Evolutionary conservation across 2,329 filamentous ascomycete genomes (phyloP).

Genomic region (Penicillium sp.): DNA sequence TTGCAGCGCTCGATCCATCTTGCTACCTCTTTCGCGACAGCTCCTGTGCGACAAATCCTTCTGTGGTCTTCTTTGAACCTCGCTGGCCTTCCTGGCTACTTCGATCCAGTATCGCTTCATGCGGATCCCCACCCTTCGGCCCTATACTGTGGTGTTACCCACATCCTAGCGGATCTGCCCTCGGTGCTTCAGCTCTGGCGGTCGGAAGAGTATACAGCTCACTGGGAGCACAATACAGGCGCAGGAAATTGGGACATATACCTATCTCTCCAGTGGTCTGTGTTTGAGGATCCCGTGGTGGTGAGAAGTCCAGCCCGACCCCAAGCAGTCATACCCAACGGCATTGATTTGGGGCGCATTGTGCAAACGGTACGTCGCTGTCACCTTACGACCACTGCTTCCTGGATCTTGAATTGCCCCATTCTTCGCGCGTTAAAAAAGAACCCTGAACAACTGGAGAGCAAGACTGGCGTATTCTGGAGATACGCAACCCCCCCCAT

Average conservation of each 20-base stretch:
- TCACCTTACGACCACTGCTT: slow-evolving; percentile 11
- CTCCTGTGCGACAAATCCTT: slow-evolving; percentile 10
- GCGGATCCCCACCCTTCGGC: slow-evolving; percentile 28
- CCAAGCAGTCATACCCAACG: slow-evolving; percentile 29
- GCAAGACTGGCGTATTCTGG: slow-evolving; percentile 6
- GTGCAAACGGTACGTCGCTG: slow-evolving; percentile 32
- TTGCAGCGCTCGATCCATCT: slow-evolving; percentile 18
- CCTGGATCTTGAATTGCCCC: slow-evolving; percentile 1
- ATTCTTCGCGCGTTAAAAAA: neutral
- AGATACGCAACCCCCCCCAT: slow-evolving; percentile 17
- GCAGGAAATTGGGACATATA: slow-evolving; percentile 11
- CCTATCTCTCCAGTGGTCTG: neutral
- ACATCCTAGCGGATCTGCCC: slow-evolving; percentile 28
- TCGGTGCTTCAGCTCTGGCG: slow-evolving; percentile 19
- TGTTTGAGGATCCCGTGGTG: slow-evolving; percentile 20
- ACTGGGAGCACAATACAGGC: slow-evolving; percentile 6
- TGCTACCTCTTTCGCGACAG: slow-evolving; percentile 10
- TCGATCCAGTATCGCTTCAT: slow-evolving; percentile 22
- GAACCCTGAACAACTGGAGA: neutral
- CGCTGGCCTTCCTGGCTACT: slow-evolving; percentile 9
- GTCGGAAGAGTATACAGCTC: slow-evolving; percentile 13
- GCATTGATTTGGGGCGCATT: slow-evolving; percentile 33
- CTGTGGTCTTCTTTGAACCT: slow-evolving; percentile 11
- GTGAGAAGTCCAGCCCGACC: slow-evolving; percentile 27
- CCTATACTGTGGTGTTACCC: slow-evolving; percentile 29